Evolutionary conservation across 2,329 filamentous ascomycete species (phyloP), one percentile per base, ranked within the genome.

Genomic region (Neopestalotiopsis clavispora): DNA sequence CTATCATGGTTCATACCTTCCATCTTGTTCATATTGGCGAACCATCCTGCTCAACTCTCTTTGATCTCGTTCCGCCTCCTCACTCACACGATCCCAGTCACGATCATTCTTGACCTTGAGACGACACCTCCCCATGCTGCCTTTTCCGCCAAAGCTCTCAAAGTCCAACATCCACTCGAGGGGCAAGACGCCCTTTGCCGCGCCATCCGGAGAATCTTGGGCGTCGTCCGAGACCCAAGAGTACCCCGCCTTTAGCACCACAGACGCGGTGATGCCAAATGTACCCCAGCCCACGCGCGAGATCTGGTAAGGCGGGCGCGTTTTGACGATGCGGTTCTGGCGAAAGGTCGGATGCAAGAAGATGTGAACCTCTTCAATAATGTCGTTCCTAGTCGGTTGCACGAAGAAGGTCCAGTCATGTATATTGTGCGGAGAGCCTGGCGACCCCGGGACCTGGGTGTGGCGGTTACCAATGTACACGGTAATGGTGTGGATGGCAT

Each of bases 331-430:
- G 10, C 74, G 74, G 7, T 75, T 76, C 13, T 79, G 81, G 0
- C 77, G 76, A 68, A 84, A 84, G 1, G 82, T 84, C 20, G 80
- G 81, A 70, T 84, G 82, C 72, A 82, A 72, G 23, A 71, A 69
- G 4, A 84, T 78, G 34, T 82, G 79, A 7, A 85, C 79, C 68
- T 83, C 77, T 67, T 83, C 76, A 9, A 85, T 77, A 32, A 85
- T 77, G n/a, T 84, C 82, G 10, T 76, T 78, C 3, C 81, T 75
- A n/a, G 78, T 81, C 0, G 79, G 75, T n/a, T 76, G 71, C 5
- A 84, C 80, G 70, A 84, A 85, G 70, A 84, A 84, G 0, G 78
- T 81, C 83, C 83, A 85, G 40, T 81, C 77, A 70, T 84, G 83
- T 67, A 76, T 71, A 61, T 83, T 84, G n/a, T 23, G 20, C 10